Evolutionary conservation across 208 protist genomes (phyloP).

Genomic region (Trypanosoma avium): DNA sequence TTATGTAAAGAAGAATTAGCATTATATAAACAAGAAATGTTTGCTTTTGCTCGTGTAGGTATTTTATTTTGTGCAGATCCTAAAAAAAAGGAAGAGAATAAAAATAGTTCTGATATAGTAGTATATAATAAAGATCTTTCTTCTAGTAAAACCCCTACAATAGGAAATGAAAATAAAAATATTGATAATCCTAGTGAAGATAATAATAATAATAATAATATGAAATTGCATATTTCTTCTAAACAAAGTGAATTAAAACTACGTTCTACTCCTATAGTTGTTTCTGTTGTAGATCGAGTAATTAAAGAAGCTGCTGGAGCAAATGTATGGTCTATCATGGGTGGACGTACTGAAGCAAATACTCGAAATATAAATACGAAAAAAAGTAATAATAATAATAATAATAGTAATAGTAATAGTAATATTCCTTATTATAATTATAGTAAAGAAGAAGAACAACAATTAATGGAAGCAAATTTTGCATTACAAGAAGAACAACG

Average conservation of each 20-base stretch:
- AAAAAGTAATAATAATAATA: neutral
- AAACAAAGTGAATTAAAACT: neutral
- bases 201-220: neutral
- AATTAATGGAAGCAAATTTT: conserved; percentile 41
- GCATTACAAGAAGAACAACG: conserved; percentile 53
- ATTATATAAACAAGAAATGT: conserved; percentile 69
- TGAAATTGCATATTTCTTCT: neutral
- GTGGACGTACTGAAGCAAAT: neutral
- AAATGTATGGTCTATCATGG: conserved; percentile 17
- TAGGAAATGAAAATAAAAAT: neutral
- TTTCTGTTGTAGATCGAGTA: conserved; percentile 28
- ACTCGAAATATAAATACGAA: too few relatives aligned
- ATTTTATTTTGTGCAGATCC: conserved; percentile 47
- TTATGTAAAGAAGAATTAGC: conserved; percentile 84
- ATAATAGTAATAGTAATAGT: neutral
- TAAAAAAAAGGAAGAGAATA: neutral
- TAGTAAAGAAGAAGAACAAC: conserved; percentile 42
- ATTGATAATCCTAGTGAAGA: neutral
- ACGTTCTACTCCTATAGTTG: conserved; percentile 6
- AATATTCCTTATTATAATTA: conserved; percentile 25
- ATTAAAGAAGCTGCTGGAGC: conserved; percentile 19
- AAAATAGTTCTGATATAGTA: neutral
- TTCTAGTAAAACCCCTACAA: too few relatives aligned
- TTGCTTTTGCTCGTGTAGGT: conserved; percentile 46
- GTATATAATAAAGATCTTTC: neutral